These are phyloP conservation scores for Pisolithus sp. DNA, from an alignment of 768 basidiomycete genomes.

Conservation along the genomic window DNA sequence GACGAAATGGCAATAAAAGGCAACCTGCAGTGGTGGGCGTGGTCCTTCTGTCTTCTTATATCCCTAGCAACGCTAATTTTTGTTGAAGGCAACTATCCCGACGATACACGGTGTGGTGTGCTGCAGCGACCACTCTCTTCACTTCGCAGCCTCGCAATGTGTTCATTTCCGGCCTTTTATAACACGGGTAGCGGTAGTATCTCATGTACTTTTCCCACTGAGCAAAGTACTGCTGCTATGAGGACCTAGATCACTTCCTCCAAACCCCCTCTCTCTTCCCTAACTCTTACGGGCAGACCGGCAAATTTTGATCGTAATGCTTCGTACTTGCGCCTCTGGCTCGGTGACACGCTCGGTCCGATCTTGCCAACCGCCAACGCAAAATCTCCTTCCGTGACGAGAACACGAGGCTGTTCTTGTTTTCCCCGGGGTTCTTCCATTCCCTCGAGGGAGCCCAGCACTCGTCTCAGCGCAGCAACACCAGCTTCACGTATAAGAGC, in stretches of 20 bases:
- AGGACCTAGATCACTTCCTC: slow-evolving; percentile 12
- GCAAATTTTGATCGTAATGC: slow-evolving; percentile 75
- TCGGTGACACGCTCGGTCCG: slow-evolving; percentile 74
- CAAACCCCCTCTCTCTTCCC: slow-evolving; percentile 25
- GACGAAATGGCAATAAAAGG: not conserved
- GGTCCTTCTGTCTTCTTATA: not conserved
- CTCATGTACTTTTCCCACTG: not conserved
- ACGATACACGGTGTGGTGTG: too few species aligned
- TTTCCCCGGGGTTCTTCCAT: slow-evolving; percentile 33
- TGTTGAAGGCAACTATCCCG: too few species aligned
- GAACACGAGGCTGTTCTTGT: slow-evolving; percentile 23
- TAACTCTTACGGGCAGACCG: slow-evolving; percentile 57
- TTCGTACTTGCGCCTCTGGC: slow-evolving; percentile 81
- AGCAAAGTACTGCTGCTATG: not conserved
- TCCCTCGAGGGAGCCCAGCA: slow-evolving; percentile 60
- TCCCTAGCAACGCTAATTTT: not conserved
- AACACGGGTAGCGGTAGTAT: too few species aligned
- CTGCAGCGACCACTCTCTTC: too few species aligned
- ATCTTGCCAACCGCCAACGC: slow-evolving; percentile 69
- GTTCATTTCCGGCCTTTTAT: too few species aligned
- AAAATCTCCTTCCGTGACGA: slow-evolving; percentile 67
- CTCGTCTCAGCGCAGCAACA: slow-evolving; percentile 69
- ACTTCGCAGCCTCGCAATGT: too few species aligned
- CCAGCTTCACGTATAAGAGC: slow-evolving; percentile 86
- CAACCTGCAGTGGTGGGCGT: not conserved